Evolutionary conservation across 106 monocot genomes (phyloP).

Genomic region (Alisma plantagoaquatica): DNA sequence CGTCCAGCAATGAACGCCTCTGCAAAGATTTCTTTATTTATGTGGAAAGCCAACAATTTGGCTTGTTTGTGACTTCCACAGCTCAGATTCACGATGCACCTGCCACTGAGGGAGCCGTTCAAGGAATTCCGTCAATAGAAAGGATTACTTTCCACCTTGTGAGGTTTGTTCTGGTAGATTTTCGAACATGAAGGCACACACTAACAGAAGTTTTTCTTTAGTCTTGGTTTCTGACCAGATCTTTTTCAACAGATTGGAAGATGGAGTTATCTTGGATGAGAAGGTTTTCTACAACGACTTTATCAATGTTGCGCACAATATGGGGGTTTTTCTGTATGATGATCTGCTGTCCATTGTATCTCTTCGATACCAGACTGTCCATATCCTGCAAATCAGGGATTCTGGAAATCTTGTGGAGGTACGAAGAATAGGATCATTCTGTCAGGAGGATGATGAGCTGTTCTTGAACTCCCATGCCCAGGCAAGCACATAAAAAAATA

Average conservation of each 20-base stretch:
- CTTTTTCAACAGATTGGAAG: slow-evolving; percentile 51
- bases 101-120: slow-evolving; percentile 55
- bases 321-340: slow-evolving; percentile 90
- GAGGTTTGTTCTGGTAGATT: slow-evolving; percentile 44
- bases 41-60: slow-evolving; percentile 62
- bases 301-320: slow-evolving; percentile 60
- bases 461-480: slow-evolving; percentile 75
- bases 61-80: slow-evolving; percentile 97
- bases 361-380: slow-evolving; percentile 82
- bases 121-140: slow-evolving; percentile 88
- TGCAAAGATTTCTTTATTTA: slow-evolving; percentile 97
- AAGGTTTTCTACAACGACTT: slow-evolving; percentile 87
- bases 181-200: not conserved
- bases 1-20: slow-evolving; percentile 65
- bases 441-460: slow-evolving; percentile 90
- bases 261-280: slow-evolving; percentile 80
- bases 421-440: slow-evolving; percentile 67
- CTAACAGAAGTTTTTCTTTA: not conserved
- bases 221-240: not conserved
- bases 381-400: slow-evolving; percentile 86
- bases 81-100: slow-evolving; percentile 52
- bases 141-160: slow-evolving; percentile 96
- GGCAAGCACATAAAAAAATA: slow-evolving; percentile 19
- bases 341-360: slow-evolving; percentile 85
- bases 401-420: slow-evolving; percentile 86